Evolutionary conservation across 2,329 filamentous ascomycete species (phyloP), one percentile per base, ranked within the genome.

Genomic region (Pestalotiopsis sp.): DNA sequence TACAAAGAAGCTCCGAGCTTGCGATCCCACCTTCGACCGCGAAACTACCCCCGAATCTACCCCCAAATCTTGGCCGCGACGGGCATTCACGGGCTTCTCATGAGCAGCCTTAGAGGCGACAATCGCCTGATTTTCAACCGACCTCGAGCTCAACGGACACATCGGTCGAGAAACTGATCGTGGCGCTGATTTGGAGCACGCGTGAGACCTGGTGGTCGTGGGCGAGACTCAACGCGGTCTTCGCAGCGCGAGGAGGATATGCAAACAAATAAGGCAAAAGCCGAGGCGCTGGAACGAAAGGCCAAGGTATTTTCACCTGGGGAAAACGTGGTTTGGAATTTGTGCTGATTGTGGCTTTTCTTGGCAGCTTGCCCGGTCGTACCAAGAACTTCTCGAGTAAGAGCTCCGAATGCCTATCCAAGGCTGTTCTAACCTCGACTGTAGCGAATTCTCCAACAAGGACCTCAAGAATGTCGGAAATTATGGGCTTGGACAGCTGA

Each of bases 341-440:
- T 12, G 11, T 25, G 36, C 64, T 66, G 64, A 66, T 55, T 25
- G 12, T 25, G 25, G 14, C 38, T 23, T 38, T 70, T 79, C 81
- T 39, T n/a, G 69, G 79, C 81, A 98, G 95, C 95, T 99, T 86
- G 94, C 95, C 80, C 93, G 92, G 82, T 98, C 96, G 74, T 99
- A 99, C 84, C 93, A 97, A 85, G 93, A 97, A 83, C 89, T 99
- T 76, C 90, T 99, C 76, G 92, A 97, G 94, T 97, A 90, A 83
- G 92, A 83, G 61, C 13, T 36, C 7, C 62, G 62, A 38, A 31
- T 64, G 4, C 38, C 12, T 1, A 52, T 7, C 25, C 3, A 13
- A 6, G 23, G 20, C 13, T 45, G 17, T 20, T 7, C 62, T 64
- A 12, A 39, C 25, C 23, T 52, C 58, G 13, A n/a, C 38, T 31